Evolutionary conservation across 2,329 filamentous ascomycete species (phyloP).

Genomic region (Cladosporium austrohemisphaericum): DNA sequence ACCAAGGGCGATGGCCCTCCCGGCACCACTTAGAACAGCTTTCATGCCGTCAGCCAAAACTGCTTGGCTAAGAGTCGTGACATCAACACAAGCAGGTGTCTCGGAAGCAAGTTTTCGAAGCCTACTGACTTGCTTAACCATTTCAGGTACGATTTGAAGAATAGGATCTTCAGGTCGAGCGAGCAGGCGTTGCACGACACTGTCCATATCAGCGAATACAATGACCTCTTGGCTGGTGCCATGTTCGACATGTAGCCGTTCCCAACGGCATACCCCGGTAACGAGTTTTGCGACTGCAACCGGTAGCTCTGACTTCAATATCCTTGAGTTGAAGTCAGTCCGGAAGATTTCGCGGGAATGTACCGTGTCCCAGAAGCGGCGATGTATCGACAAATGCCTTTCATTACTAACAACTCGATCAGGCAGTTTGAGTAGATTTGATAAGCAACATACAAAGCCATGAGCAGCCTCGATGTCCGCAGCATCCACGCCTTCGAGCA

Average conservation of each 20-base stretch:
- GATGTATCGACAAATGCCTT: background rate
- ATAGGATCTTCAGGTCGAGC: constrained; percentile 28
- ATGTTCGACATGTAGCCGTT: background rate
- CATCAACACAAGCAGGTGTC: constrained; percentile 23
- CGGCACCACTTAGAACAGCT: constrained; percentile 39
- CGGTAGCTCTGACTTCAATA: constrained; percentile 30
- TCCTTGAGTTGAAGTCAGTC: constrained; percentile 24
- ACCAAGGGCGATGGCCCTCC: constrained; percentile 44
- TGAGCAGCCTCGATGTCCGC: constrained; percentile 22
- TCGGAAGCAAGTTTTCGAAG: constrained; percentile 16
- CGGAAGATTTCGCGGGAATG: background rate
- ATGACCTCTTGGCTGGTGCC: background rate
- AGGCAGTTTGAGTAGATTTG: background rate
- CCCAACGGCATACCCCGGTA: constrained; percentile 21
- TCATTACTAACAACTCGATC: background rate
- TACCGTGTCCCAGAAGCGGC: constrained; percentile 4
- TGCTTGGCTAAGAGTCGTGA: constrained; percentile 18
- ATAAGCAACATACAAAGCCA: constrained; percentile 18
- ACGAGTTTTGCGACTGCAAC: constrained; percentile 23
- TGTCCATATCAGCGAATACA: constrained; percentile 20
- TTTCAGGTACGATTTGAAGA: constrained; percentile 22
- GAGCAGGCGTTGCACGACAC: constrained; percentile 25
- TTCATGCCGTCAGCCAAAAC: constrained; percentile 35
- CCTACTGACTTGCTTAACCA: constrained; percentile 20
- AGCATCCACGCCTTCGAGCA: constrained; percentile 23